Base-by-base conservation (phyloP, 2,329 filamentous ascomycete species). In the Raffaelea albimanens region DNA sequence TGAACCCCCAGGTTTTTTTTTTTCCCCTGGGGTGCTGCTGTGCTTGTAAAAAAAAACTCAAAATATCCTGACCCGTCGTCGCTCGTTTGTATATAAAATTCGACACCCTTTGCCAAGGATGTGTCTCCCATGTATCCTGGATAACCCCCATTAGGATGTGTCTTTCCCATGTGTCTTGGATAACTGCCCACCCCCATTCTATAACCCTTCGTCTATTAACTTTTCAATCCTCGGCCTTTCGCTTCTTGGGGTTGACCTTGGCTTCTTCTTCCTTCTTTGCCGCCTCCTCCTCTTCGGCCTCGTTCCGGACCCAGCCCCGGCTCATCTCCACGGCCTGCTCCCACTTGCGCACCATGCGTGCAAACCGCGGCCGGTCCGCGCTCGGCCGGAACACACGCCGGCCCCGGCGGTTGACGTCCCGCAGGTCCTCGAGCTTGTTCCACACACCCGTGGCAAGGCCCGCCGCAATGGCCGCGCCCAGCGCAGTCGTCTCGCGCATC, bases 401-500 rank as follows among this genome's bases (percentile, higher is more conserved):
- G 44, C 82, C 85, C 45, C 75, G 73, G 50, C 75, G 80, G 63
- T 88, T 88, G 62, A 93, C 81, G 51, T 81, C 71, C 56, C 79
- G 79, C 29, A 95, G 68, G 57, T 91, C 85, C 23, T 81, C 76
- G 49, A 93, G 80, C 58, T 80, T 75, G 53, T 78, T 76, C 87
- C 88, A 95, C 31, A 91, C 78, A 40, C 78, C 82, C 13, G 86
- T 80, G 9, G 88, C 87, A 50, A 95, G 80, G n/a, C 86, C 89
- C 9, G 89, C 89, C 16, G 89, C 87, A 57, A 95, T 91, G 43
- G 89, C 89, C 14, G 89, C 88, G 22, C 89, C 89, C 2, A 95
- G 76, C 1, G 88, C 85, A 1, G 89, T 95, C 4, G 88, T 94
- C 69, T 95, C 89, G 49, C 86, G 83, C 89, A 95, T 95, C 48